Base-by-base conservation (phyloP, 495 filamentous ascomycete genomes). In the Aspergillus kassunensis region DNA sequence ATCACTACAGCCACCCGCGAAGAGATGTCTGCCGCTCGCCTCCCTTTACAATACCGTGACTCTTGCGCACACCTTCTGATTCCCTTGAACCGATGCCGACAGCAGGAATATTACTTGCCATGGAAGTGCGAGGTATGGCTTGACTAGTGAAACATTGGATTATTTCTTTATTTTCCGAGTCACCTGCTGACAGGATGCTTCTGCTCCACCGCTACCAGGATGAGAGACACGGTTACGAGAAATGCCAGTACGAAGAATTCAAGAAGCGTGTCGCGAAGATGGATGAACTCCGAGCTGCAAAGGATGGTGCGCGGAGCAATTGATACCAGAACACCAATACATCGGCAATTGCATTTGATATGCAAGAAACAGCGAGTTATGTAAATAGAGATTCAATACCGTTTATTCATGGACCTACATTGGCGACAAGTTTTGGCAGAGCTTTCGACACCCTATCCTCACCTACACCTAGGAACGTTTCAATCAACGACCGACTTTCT, bases 181-280 rank as follows among this genome's bases (percentile, higher is more conserved):
- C 24, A 11, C 25, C 47, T 8, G 39, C 36, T 51, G 13, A 51
- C 30, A 47, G 44, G 51, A 41, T 58, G 23, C 2, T 8, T 15
- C 53, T 44, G n/a, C n/a, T 19, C 41, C 35, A 40, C 43, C 20
- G 4, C 13, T 6, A 42, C 8, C 49, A 97, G 93, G 80, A 88
- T 65, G 93, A 98, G 78, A 79, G 93, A 78, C 93, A 98, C 72
- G 84, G 80, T 62, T 98, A 98, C 76, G 93, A 98, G 65, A 97
- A 97, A 69, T 98, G 93, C 83, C 93, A 98, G 63, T 98, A 98
- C 75, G 86, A 85, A 34, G 93, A 96, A 66, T 98, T 98, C 80
- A 96, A 95, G 84, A 91, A 90, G 80, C 86, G 93, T 27, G 93
- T 98, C 51, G 88, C 88, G 51, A 97, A 95, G 84, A 98, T 98